These are phyloP conservation scores for Myriangium duriaei DNA, from an alignment of 2,329 filamentous ascomycete species.

Conservation along the genomic window DNA sequence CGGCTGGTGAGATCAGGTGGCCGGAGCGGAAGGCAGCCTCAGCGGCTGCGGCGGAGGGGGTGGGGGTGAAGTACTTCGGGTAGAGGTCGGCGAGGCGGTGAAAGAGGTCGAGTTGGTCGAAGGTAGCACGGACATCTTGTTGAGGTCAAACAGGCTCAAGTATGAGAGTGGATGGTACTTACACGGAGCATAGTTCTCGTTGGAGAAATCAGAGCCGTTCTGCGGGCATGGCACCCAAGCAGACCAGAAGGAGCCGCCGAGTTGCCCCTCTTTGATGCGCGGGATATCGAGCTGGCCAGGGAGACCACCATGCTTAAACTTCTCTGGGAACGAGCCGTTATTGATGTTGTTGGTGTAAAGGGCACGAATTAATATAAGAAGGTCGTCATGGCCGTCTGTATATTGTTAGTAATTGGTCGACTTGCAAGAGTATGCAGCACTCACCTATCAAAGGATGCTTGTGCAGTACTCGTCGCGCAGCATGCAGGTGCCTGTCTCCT, in stretches of 20 bases:
- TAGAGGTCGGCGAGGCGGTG: slow-evolving; percentile 50
- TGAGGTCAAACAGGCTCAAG: not conserved
- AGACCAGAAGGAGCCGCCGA: slow-evolving; percentile 88
- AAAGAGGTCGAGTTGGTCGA: slow-evolving; percentile 65
- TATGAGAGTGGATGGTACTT: slow-evolving; percentile 18
- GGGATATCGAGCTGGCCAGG: slow-evolving; percentile 65
- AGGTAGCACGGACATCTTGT: slow-evolving; percentile 50
- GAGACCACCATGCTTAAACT: slow-evolving; percentile 60
- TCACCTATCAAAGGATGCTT: slow-evolving; percentile 6
- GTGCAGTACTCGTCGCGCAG: slow-evolving; percentile 3
- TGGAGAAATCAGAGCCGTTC: slow-evolving; percentile 60
- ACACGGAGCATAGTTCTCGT: slow-evolving; percentile 58
- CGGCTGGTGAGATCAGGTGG: slow-evolving; percentile 61
- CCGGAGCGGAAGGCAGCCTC: slow-evolving; percentile 37
- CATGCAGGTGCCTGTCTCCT: slow-evolving; percentile 1
- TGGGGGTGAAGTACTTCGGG: slow-evolving; percentile 56
- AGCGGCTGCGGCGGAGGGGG: slow-evolving; percentile 48
- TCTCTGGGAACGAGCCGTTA: slow-evolving; percentile 50
- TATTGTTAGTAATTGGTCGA: not conserved
- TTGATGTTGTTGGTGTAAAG: slow-evolving; percentile 61
- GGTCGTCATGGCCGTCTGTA: slow-evolving; percentile 78
- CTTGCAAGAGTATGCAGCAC: not conserved
- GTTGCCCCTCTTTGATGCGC: slow-evolving; percentile 55
- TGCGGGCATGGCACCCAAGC: slow-evolving; percentile 67
- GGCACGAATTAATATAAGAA: slow-evolving; percentile 59